Evolutionary conservation across 2,329 filamentous ascomycete genomes (phyloP).

Genomic region (Sporothrix pallida): DNA sequence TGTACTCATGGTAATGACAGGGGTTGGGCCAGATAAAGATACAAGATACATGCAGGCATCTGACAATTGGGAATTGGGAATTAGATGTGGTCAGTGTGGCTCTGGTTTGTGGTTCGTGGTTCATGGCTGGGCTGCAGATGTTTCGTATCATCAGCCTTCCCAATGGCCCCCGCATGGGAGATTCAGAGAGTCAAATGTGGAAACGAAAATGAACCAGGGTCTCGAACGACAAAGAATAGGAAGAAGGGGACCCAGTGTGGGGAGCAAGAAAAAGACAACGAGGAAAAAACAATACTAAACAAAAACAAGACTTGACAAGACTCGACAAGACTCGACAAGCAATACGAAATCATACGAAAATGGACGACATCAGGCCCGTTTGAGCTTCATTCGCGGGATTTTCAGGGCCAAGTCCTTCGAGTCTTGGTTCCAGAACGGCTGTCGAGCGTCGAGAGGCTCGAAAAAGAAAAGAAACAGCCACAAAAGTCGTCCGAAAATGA

Average conservation of each 20-base stretch:
- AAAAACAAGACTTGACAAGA: too few relatives aligned
- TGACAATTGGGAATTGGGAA: background rate
- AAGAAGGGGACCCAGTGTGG: background rate
- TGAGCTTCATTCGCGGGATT: background rate
- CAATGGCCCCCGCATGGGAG: background rate
- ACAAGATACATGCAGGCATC: background rate
- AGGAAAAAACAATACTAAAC: too few relatives aligned
- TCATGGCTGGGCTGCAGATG: too few relatives aligned
- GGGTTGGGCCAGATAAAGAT: background rate
- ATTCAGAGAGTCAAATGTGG: too few relatives aligned
- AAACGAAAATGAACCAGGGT: background rate
- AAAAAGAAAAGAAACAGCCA: background rate
- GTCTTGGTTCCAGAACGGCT: background rate
- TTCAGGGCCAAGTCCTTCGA: background rate
- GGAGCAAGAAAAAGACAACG: background rate
- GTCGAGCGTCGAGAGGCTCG: background rate
- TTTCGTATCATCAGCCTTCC: conserved; percentile 1
- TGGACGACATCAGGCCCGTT: background rate
- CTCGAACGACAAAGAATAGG: background rate
- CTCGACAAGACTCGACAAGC: background rate
- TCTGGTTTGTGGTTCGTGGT: background rate
- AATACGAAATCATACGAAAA: background rate
- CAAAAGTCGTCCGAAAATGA: background rate
- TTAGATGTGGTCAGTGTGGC: background rate
- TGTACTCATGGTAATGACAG: conserved; percentile 9